Base-by-base conservation (phyloP, 192 early-diverging fungal genomes). In the Lunasporangiospora selenospora region DNA sequence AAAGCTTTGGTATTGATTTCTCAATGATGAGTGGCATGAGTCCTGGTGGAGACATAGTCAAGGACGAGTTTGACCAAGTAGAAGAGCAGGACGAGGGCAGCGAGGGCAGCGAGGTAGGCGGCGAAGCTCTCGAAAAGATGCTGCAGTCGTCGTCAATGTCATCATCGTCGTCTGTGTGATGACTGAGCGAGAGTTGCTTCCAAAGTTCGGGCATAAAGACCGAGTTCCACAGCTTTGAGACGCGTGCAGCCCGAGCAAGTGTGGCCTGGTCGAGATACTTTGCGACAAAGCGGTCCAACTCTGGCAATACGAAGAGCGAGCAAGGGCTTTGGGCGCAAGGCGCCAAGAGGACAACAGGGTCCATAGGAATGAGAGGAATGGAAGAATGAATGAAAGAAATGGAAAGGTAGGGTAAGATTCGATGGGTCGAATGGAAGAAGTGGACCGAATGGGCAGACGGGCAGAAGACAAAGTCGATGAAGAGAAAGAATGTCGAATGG, bases 151-250 rank as follows among this genome's bases (percentile, higher is more conserved):
- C 69, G 30, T 73, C 69, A 6, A 37, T 12, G 19, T 63, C 39
- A 24, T 73, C 43, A 31, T 73, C 60, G 24, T 73, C 69, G 9
- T 47, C 54, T n/a, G 54, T 6, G 16, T 58, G 34, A 21, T 73
- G 69, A 13, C 58, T 47, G 26, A 73, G 48, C 19, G 69, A 58
- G 26, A 73, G 53, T 15, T 52, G 39, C 15, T 46, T 56, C 69
- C 69, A 73, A 33, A 73, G 69, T 4, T 58, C 27, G 2, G 69
- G 69, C 29, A 50, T 73, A 43, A 73, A 73, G 37, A 63, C 58
- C 39, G 60, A 55, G 30, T 63, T 47, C 69, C 69, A 73, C 0
- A 58, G 55, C 36, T 56, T 54, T 15, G 52, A 73, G 16, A 73
- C 69, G 41, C 69, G 69, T 48, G 69, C 32, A 23, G 69, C 69